A percentile compares a stretch with the other conserved stretches of the same genome.
Conservation (phyloP, 139 green algal species). For the Volvox africanus region DNA sequence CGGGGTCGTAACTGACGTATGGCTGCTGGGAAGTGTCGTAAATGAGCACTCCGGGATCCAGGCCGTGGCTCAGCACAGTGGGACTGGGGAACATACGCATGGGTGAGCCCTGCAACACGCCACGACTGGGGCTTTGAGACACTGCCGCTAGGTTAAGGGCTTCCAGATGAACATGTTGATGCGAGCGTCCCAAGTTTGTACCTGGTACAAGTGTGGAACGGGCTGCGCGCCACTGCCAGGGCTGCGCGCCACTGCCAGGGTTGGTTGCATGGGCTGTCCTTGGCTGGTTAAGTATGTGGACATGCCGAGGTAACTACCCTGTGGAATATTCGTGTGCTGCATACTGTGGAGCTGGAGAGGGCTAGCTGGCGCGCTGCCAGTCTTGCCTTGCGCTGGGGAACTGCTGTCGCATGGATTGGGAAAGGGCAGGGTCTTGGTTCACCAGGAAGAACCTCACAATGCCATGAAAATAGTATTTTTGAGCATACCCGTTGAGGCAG, state of each 20-base stretch:
- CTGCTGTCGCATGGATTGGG: neutral
- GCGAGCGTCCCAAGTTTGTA: neutral
- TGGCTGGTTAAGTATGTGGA: neutral
- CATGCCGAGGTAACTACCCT: neutral
- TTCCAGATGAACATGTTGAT: neutral
- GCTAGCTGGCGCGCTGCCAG: neutral
- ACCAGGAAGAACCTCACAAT: too few relatives aligned
- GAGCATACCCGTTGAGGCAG: neutral
- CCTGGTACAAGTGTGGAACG: neutral
- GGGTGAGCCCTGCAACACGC: neutral
- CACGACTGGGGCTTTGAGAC: neutral
- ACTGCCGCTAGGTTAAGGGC: constrained; percentile 6
- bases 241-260: too few relatives aligned
- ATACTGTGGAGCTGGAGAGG: neutral
- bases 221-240: neutral
- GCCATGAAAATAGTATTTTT: too few relatives aligned
- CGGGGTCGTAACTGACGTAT: neutral
- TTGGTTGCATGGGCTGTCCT: neutral
- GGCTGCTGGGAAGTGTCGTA: neutral
- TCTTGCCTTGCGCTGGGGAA: neutral
- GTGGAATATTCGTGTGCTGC: neutral
- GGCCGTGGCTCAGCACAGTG: neutral
- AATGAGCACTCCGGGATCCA: neutral
- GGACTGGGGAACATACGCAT: constrained; percentile 1
- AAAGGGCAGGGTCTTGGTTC: too few relatives aligned